A percentile compares a stretch with the other conserved stretches of the same genome.
Evolutionary conservation across 129 eudicot species (phyloP).

Genomic region (Deinandra increscens): DNA sequence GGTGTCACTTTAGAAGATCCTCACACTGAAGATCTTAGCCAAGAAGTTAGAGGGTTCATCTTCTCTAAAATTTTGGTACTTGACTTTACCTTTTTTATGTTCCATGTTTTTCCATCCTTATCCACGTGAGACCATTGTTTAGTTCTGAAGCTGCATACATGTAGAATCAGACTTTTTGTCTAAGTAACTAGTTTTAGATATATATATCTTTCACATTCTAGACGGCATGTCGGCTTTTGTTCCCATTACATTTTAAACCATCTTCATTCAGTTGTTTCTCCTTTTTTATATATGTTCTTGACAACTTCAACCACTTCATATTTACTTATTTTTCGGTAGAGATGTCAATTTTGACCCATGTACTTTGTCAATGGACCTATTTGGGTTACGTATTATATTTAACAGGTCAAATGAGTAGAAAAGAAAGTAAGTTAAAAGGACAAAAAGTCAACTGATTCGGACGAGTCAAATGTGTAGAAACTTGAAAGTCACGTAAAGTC

Average conservation of each 20-base stretch:
- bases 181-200: neutral
- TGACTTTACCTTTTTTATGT: neutral
- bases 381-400: neutral
- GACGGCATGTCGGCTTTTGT: neutral
- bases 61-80: conserved; percentile 82
- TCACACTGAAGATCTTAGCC: conserved; percentile 93
- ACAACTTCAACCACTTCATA: neutral
- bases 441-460: neutral
- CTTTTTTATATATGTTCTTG: neutral
- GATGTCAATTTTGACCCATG: neutral
- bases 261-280: neutral
- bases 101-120: neutral
- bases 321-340: neutral
- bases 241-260: neutral
- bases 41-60: conserved; percentile 97
- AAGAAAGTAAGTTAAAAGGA: neutral
- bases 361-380: conserved; percentile 1
- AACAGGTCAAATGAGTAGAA: neutral
- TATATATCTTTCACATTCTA: neutral
- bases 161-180: neutral
- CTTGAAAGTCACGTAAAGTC: neutral
- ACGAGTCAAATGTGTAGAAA: neutral
- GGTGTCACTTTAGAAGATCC: conserved; percentile 98
- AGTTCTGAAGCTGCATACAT: neutral
- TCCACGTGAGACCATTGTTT: neutral